Conservation (phyloP, 2,329 filamentous ascomycete genomes). For the Raffaelea ambrosiae region DNA sequence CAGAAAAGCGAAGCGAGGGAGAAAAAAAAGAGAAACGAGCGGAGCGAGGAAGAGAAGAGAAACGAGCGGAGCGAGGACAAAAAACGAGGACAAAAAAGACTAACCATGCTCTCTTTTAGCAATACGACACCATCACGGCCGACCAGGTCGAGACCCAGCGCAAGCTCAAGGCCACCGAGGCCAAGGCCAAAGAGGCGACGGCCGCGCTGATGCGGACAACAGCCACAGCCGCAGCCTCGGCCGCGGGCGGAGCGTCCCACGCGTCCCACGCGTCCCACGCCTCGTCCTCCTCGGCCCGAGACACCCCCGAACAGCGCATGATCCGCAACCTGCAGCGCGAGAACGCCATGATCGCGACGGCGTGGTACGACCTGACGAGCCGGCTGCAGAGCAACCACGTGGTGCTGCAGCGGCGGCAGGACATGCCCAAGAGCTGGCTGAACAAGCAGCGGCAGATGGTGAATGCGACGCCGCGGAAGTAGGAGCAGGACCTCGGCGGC, state of each 20-base stretch:
- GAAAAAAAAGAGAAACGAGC: not conserved
- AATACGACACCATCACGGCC: slow-evolving; percentile 50
- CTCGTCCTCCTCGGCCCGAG: no score
- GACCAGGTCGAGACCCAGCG: slow-evolving; percentile 48
- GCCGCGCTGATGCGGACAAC: no score
- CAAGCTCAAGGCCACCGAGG: slow-evolving; percentile 43
- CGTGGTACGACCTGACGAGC: slow-evolving; percentile 76
- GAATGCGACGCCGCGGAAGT: slow-evolving; percentile 30
- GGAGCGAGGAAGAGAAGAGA: no score
- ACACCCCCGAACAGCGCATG: slow-evolving; percentile 38
- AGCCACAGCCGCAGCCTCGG: not conserved
- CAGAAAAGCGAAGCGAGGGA: no score
- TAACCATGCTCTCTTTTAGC: slow-evolving; percentile 26
- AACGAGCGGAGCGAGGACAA: not conserved
- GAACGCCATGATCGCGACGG: slow-evolving; percentile 69
- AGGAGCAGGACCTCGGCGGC: slow-evolving; percentile 8
- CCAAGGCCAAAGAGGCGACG: not conserved
- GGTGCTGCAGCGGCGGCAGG: slow-evolving; percentile 64
- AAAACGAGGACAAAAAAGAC: not conserved
- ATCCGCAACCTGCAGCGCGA: slow-evolving; percentile 68
- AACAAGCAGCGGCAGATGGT: slow-evolving; percentile 72
- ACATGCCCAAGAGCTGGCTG: slow-evolving; percentile 73
- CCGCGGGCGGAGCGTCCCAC: no score
- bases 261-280: no score
- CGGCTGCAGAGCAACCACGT: slow-evolving; percentile 78